phyloP scores from a whole-genome alignment of 148 eudicot species.

The Arbutus unedo region DNA sequence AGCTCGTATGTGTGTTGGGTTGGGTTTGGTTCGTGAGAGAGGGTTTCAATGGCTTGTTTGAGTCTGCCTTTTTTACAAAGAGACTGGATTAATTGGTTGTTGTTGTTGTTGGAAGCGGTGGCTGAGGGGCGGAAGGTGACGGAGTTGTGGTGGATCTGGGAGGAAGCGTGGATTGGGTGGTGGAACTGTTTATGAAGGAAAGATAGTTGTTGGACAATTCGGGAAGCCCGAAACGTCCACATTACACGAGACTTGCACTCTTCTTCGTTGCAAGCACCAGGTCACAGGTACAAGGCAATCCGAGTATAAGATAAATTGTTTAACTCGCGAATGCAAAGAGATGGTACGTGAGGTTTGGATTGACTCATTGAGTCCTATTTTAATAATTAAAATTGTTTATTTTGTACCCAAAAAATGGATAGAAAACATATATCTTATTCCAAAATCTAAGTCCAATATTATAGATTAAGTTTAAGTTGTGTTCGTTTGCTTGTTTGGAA shows the following conservation, averaged over 20 bases:
- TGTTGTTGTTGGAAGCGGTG: constrained; percentile 19
- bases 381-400: too few relatives aligned
- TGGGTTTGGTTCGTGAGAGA: constrained; percentile 55
- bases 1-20: constrained; percentile 83
- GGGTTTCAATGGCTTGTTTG: constrained; percentile 64
- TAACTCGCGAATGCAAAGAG: too few relatives aligned
- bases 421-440: too few relatives aligned
- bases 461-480: too few relatives aligned
- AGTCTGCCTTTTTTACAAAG: constrained; percentile 60
- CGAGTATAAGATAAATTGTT: too few relatives aligned
- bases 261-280: too few relatives aligned
- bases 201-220: constrained; percentile 29
- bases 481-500: too few relatives aligned
- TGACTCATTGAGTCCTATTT: too few relatives aligned
- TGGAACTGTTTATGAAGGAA: constrained; percentile 22
- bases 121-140: constrained; percentile 26
- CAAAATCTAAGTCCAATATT: too few relatives aligned
- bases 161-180: constrained; percentile 13
- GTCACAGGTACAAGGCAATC: too few relatives aligned
- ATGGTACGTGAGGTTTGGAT: too few relatives aligned
- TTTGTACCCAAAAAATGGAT: too few relatives aligned
- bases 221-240: constrained; percentile 57
- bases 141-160: constrained; percentile 24
- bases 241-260: constrained; percentile 25
- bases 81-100: constrained; percentile 56